Evolutionary conservation across 805 yeast species (phyloP).

Genomic region (Candida wancherniae): DNA sequence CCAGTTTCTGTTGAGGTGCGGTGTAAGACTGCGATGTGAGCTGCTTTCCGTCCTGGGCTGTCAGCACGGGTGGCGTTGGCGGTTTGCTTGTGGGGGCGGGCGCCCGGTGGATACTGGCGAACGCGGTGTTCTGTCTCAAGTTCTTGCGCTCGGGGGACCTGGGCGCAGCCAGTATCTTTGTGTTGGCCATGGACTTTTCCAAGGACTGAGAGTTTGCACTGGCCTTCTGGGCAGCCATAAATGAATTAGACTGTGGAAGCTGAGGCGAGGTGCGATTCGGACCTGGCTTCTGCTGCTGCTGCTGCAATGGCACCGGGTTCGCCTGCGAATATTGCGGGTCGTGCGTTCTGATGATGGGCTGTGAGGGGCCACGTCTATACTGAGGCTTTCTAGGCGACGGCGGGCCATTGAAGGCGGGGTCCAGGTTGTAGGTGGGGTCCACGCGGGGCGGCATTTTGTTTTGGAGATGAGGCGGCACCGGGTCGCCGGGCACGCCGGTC

Average conservation of each 20-base stretch:
- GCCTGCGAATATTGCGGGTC: too few relatives aligned
- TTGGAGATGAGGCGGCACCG: too few relatives aligned
- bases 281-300: too few relatives aligned
- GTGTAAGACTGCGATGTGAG: not conserved
- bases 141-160: conserved; percentile 11
- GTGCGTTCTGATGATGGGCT: too few relatives aligned
- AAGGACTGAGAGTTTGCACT: conserved; percentile 5
- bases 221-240: conserved; percentile 14
- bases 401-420: too few relatives aligned
- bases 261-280: too few relatives aligned
- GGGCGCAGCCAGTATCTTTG: conserved; percentile 4
- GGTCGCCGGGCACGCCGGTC: conserved; percentile 1
- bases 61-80: not conserved
- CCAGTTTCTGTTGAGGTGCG: too few relatives aligned
- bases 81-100: not conserved
- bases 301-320: too few relatives aligned
- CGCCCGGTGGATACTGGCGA: conserved; percentile 6
- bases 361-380: too few relatives aligned
- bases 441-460: too few relatives aligned
- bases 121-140: conserved; percentile 19
- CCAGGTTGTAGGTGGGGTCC: too few relatives aligned
- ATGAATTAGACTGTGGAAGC: conserved; percentile 4
- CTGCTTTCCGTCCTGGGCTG: not conserved
- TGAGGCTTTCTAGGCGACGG: too few relatives aligned
- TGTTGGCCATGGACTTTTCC: conserved; percentile 11